Evolutionary conservation across 345 rosid genomes (phyloP), one percentile per base, ranked within the genome.

Genomic region (Hibiscus mutabilis): DNA sequence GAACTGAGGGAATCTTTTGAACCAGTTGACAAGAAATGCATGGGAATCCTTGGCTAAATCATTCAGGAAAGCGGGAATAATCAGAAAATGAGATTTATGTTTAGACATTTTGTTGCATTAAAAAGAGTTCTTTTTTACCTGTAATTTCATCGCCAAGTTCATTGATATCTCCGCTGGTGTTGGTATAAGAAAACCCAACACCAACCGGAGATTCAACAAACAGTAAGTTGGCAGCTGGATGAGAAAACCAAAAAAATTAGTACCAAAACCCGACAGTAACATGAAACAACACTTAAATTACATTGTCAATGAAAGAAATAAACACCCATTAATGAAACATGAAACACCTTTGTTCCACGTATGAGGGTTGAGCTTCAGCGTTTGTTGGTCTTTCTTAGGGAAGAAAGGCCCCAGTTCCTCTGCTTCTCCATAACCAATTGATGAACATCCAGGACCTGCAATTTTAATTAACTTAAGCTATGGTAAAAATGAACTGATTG

Each of bases 371-470:
- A 85, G 79, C 74, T 81, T 83, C 19, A 92, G 86, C 13, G 71
- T 72, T 16, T 76, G 79, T 19, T 66, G 7, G 57, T 84, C 84
- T 66, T 84, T 88, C 47, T 79, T 86, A 56, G 91, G 84, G 62
- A 90, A 88, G 79, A 92, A 92, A 27, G 97, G 97, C 6, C 97
- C 96, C 2, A 90, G 66, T 73, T 92, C 97, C 68, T 87, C 98
- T 58, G 94, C 78, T 73, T 81, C 83, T 74, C 98, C 98, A 72
- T 72, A 88, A 14, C 90, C 98, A 47, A 90, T 72, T 9, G 94
- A 90, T 25, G 92, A 90, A 75, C 98, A 92, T 6, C 96, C 96
- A 0, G 93, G 97, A 55, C 96, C 96, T 91, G 74, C 10, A 72
- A 15, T 66, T 66, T 66, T 25, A 15, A 22, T 47, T 47, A 22